These are phyloP conservation scores for Xenoacremonium recifei DNA, from an alignment of 2,329 filamentous ascomycete species.

Conservation along the genomic window DNA sequence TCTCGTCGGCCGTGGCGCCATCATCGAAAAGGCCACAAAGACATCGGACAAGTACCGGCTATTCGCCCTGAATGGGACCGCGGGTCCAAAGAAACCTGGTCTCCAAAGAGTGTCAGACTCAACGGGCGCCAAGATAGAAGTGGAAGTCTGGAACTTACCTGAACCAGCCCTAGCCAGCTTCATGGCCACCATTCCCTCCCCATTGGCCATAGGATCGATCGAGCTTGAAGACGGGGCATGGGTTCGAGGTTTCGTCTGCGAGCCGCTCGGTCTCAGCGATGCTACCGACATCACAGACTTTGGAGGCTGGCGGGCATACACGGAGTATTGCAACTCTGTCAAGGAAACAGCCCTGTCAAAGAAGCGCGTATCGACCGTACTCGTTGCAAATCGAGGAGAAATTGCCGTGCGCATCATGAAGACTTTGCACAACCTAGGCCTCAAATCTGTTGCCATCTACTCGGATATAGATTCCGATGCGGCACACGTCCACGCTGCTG, in stretches of 20 bases:
- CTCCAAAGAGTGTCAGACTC: conserved; percentile 24
- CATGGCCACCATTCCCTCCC: conserved; percentile 30
- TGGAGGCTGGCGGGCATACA: conserved; percentile 32
- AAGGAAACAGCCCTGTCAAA: neutral
- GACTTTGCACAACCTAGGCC: conserved; percentile 65
- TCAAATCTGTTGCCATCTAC: conserved; percentile 69
- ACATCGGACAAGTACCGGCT: conserved; percentile 31
- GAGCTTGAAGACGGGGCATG: conserved; percentile 33
- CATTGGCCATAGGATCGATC: conserved; percentile 34
- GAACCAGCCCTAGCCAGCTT: conserved; percentile 28
- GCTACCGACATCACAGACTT: conserved; percentile 31
- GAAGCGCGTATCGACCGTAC: conserved; percentile 32
- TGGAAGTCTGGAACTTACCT: conserved; percentile 37
- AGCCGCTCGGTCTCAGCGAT: conserved; percentile 29
- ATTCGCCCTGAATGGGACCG: conserved; percentile 22
- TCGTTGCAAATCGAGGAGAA: conserved; percentile 70
- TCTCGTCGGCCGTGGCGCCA: conserved; percentile 28
- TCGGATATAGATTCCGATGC: conserved; percentile 60
- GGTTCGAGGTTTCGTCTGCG: conserved; percentile 37
- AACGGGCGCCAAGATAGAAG: conserved; percentile 27
- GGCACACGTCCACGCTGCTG: conserved; percentile 69
- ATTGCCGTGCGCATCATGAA: conserved; percentile 65
- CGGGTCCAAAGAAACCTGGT: conserved; percentile 29
- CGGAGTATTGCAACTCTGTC: neutral
- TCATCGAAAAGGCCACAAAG: conserved; percentile 19